Evolutionary conservation across 176 grass and related monocot species (phyloP).

Genomic region (Chrysopogon serrulatus): DNA sequence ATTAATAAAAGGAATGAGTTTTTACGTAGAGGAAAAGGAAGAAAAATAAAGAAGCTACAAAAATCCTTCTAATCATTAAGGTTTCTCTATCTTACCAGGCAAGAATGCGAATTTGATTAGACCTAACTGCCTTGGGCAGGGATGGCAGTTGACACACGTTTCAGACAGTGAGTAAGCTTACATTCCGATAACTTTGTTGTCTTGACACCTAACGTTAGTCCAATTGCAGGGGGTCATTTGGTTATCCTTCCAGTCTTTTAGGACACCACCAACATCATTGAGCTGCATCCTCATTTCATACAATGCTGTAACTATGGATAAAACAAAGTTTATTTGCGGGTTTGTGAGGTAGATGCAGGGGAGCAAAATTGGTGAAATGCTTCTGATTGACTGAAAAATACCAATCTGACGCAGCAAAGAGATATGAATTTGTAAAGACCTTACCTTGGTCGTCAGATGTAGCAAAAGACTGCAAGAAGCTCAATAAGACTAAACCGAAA

Average conservation of each 20-base stretch:
- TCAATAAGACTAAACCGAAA: constrained; percentile 41
- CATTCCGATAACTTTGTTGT: constrained; percentile 32
- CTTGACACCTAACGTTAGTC: constrained; percentile 21
- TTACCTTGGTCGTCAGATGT: constrained; percentile 45
- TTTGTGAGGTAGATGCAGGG: not conserved
- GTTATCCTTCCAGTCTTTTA: constrained; percentile 50
- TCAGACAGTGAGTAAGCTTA: constrained; percentile 39
- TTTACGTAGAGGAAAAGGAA: not conserved
- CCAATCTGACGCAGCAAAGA: not conserved
- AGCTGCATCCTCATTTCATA: constrained; percentile 49
- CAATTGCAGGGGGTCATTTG: constrained; percentile 59
- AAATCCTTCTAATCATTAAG: not conserved
- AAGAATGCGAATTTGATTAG: not conserved
- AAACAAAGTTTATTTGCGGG: not conserved
- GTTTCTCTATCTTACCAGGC: not conserved
- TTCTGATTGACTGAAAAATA: not conserved
- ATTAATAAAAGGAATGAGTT: not conserved
- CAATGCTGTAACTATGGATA: constrained; percentile 23
- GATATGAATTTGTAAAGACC: not conserved
- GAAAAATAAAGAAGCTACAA: not conserved
- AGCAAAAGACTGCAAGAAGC: constrained; percentile 29
- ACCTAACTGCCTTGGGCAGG: not conserved
- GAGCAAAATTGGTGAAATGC: not conserved
- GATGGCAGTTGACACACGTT: not conserved
- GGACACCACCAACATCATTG: constrained; percentile 25